Evolutionary conservation across 2,329 filamentous ascomycete species (phyloP).

Genomic region (Aspergillus pseudonomiae): DNA sequence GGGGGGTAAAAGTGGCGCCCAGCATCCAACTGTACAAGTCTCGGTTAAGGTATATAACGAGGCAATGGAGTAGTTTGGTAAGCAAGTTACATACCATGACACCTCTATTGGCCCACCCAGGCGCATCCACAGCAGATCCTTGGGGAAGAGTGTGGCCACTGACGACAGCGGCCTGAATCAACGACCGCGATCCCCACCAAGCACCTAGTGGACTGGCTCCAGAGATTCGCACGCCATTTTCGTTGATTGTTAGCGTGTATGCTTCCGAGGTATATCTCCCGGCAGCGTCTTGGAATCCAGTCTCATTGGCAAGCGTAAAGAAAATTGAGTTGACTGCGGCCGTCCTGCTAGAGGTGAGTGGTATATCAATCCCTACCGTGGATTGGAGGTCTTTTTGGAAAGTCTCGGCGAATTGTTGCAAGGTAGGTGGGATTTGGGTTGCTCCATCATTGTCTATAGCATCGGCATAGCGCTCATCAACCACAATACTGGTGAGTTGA

Average conservation of each 20-base stretch:
- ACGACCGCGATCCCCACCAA: slow-evolving; percentile 59
- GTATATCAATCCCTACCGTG: slow-evolving; percentile 18
- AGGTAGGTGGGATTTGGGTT: slow-evolving; percentile 56
- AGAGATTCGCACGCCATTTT: slow-evolving; percentile 48
- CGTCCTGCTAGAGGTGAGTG: slow-evolving; percentile 26
- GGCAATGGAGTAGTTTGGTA: slow-evolving; percentile 27
- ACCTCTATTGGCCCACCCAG: slow-evolving; percentile 54
- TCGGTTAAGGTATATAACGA: neutral
- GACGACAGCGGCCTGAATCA: slow-evolving; percentile 52
- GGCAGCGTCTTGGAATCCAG: slow-evolving; percentile 48
- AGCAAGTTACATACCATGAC: slow-evolving; percentile 41
- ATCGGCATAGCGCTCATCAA: slow-evolving; percentile 48
- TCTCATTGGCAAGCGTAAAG: slow-evolving; percentile 50
- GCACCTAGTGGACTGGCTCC: slow-evolving; percentile 57
- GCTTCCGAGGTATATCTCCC: slow-evolving; percentile 54
- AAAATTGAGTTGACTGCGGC: slow-evolving; percentile 41
- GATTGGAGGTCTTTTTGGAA: slow-evolving; percentile 46
- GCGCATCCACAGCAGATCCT: slow-evolving; percentile 51
- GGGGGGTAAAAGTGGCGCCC: slow-evolving; percentile 58
- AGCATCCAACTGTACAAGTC: slow-evolving; percentile 38
- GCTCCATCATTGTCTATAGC: slow-evolving; percentile 49
- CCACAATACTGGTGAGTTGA: slow-evolving; percentile 10
- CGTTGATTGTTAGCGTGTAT: slow-evolving; percentile 50
- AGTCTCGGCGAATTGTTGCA: slow-evolving; percentile 51
- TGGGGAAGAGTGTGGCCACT: slow-evolving; percentile 42